These are phyloP conservation scores for Nannochloris sp. DNA, from an alignment of 139 green algal genomes.

Conservation along the genomic window DNA sequence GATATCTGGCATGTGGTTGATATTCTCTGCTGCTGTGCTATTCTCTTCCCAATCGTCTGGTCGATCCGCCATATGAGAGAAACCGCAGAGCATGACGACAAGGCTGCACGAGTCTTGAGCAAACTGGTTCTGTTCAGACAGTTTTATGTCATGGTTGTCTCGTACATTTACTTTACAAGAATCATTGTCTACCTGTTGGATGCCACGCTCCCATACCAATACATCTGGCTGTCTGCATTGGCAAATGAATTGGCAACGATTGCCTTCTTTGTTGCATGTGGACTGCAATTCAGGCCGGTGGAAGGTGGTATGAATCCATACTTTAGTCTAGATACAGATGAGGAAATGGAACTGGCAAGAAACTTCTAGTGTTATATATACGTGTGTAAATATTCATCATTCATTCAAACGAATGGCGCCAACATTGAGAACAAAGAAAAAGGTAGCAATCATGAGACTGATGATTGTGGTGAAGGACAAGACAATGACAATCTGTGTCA, in stretches of 20 bases:
- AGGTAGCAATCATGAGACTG: constrained; percentile 65
- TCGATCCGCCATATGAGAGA: constrained; percentile 88
- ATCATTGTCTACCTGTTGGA: constrained; percentile 95
- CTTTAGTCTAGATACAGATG: constrained; percentile 32
- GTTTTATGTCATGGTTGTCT: constrained; percentile 90
- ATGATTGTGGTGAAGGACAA: constrained; percentile 66
- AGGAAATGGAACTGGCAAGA: constrained; percentile 12
- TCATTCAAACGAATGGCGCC: constrained; percentile 59
- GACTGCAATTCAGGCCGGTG: constrained; percentile 62
- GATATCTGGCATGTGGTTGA: constrained; percentile 94
- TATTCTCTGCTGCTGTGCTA: constrained; percentile 95
- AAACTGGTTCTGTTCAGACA: constrained; percentile 92
- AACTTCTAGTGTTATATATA: constrained; percentile 1
- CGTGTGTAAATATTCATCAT: constrained; percentile 11
- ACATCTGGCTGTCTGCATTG: constrained; percentile 61
- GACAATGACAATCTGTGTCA: constrained; percentile 65
- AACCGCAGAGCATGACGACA: constrained; percentile 56
- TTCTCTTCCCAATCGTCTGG: constrained; percentile 98
- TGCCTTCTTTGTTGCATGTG: constrained; percentile 81
- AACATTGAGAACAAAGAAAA: constrained; percentile 51
- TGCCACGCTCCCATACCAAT: constrained; percentile 60
- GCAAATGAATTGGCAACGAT: constrained; percentile 75
- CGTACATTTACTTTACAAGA: constrained; percentile 97
- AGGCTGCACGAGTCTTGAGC: constrained; percentile 51
- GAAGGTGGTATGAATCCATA: constrained; percentile 65